Evolutionary conservation across 1,284 basidiomycete genomes (phyloP).

Genomic region (Somion occarium): DNA sequence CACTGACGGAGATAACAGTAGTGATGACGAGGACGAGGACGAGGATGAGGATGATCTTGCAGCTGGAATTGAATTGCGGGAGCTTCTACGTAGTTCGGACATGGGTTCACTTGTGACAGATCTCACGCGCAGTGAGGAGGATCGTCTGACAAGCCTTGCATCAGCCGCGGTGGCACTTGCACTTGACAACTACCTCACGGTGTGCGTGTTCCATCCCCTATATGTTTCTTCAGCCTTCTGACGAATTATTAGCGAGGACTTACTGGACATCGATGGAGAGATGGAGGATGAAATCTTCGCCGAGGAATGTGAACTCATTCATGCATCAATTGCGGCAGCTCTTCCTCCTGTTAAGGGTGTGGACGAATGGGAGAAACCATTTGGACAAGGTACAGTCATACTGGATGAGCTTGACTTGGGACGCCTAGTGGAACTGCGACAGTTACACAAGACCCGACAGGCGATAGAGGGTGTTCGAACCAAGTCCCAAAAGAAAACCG

Average conservation of each 20-base stretch:
- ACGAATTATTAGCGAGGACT: neutral
- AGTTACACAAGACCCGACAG: slow-evolving; percentile 5
- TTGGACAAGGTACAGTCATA: neutral
- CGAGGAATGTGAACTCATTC: neutral
- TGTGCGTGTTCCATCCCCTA: too few relatives aligned
- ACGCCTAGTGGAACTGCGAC: neutral
- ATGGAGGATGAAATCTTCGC: neutral
- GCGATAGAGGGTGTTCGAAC: slow-evolving; percentile 5
- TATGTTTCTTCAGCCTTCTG: too few relatives aligned
- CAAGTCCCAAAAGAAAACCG: neutral
- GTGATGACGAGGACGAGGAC: neutral
- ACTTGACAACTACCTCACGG: neutral
- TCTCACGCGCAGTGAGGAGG: too few relatives aligned
- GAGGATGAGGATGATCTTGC: neutral
- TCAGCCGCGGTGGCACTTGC: neutral
- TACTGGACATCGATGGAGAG: slow-evolving; percentile 1
- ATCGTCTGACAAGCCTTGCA: neutral
- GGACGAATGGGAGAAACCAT: slow-evolving; percentile 1
- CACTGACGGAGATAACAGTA: neutral
- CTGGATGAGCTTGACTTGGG: slow-evolving; percentile 2
- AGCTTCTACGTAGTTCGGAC: neutral
- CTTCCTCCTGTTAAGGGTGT: neutral
- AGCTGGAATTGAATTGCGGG: neutral
- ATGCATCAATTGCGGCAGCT: neutral
- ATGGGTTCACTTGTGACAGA: too few relatives aligned